phyloP scores from a whole-genome alignment of 495 filamentous ascomycete genomes.

The Aspergillus saccharolyticus region DNA sequence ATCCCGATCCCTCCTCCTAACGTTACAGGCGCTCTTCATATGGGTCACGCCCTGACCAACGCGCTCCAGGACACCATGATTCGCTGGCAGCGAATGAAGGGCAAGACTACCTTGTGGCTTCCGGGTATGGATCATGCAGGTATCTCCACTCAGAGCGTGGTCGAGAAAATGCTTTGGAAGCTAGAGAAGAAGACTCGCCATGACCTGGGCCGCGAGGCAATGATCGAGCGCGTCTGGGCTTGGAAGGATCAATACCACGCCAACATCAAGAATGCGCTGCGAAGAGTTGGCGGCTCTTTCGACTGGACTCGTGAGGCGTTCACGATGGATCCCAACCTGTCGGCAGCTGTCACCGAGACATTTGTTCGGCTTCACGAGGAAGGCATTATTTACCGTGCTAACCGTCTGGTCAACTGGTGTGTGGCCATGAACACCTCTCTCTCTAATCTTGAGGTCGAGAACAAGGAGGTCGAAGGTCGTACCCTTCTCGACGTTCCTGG shows the following conservation, averaged over 20 bases:
- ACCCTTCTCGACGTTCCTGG: conserved; percentile 63
- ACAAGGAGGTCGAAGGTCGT: conserved; percentile 64
- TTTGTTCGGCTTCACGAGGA: conserved; percentile 71
- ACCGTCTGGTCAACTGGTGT: conserved; percentile 77
- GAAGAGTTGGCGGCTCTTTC: conserved; percentile 56
- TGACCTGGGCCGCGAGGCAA: conserved; percentile 58
- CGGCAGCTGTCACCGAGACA: conserved; percentile 64
- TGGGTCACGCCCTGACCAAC: conserved; percentile 64
- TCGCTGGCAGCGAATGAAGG: conserved; percentile 61
- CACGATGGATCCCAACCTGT: conserved; percentile 65
- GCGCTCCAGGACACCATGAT: conserved; percentile 73
- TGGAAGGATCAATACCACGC: conserved; percentile 69
- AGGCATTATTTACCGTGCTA: conserved; percentile 70
- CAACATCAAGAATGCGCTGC: conserved; percentile 55
- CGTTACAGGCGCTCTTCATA: conserved; percentile 65
- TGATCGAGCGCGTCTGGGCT: conserved; percentile 57
- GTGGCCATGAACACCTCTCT: conserved; percentile 67
- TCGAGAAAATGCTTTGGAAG: conserved; percentile 72
- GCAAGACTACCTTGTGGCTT: conserved; percentile 64
- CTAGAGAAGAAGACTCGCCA: conserved; percentile 59
- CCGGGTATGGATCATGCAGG: conserved; percentile 75
- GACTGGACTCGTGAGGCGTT: conserved; percentile 68
- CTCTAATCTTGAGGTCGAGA: conserved; percentile 70
- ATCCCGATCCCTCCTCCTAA: conserved; percentile 76
- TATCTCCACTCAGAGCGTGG: conserved; percentile 71